Conservation (phyloP, 306 rosid species). For the Lathyrus sativus region DNA sequence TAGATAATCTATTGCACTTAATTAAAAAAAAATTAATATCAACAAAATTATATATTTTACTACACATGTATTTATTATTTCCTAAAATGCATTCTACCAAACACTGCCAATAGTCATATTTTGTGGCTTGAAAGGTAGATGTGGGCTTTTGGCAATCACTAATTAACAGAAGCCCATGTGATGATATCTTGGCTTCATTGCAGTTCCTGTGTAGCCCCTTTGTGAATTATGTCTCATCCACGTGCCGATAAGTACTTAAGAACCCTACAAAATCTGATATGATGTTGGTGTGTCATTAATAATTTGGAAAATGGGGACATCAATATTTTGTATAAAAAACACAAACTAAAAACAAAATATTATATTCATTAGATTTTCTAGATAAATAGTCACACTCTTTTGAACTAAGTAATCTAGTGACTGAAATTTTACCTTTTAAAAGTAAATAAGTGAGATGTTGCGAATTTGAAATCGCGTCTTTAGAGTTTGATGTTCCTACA, state of each 20-base stretch:
- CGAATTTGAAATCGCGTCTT: too few relatives aligned
- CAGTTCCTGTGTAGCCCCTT: slow-evolving; percentile 21
- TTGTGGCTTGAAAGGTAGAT: slow-evolving; percentile 22
- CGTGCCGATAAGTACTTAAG: slow-evolving; percentile 21
- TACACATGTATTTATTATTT: background rate
- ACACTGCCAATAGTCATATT: background rate
- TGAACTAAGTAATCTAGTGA: too few relatives aligned
- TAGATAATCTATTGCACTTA: too few relatives aligned
- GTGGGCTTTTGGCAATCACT: slow-evolving; percentile 12
- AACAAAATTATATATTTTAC: background rate
- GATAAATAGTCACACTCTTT: too few relatives aligned
- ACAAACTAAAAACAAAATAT: background rate
- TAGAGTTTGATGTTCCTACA: too few relatives aligned
- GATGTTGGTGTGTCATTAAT: slow-evolving; percentile 18
- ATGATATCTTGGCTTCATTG: slow-evolving; percentile 9
- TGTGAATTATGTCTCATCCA: slow-evolving; percentile 13
- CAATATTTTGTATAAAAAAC: background rate
- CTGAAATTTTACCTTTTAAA: too few relatives aligned
- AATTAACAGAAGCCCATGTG: slow-evolving; percentile 26
- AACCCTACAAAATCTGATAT: slow-evolving; percentile 33
- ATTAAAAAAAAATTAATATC: background rate
- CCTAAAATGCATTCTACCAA: background rate
- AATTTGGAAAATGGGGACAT: background rate
- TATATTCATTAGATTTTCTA: too few relatives aligned
- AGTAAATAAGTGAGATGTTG: too few relatives aligned